Evolutionary conservation across 768 basidiomycete genomes (phyloP).

Genomic region (Coprinopsis sp.): DNA sequence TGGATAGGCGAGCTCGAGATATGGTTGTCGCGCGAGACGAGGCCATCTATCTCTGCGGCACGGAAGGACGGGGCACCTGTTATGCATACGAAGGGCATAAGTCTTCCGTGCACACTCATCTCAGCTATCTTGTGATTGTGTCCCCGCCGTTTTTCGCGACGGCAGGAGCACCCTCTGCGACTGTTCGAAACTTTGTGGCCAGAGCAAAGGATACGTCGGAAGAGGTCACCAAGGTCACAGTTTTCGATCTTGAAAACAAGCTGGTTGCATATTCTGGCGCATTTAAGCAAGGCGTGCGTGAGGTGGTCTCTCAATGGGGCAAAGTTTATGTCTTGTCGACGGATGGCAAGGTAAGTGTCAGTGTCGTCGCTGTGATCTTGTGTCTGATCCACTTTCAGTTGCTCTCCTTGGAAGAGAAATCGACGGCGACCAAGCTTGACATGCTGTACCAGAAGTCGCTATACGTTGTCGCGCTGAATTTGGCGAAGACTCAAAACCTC

Average conservation of each 20-base stretch:
- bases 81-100: conserved; percentile 92
- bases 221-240: conserved; percentile 74
- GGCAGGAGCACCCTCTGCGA: conserved; percentile 61
- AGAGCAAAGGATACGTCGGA: conserved; percentile 39
- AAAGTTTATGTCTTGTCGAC: conserved; percentile 74
- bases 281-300: conserved; percentile 78
- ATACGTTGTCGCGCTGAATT: conserved; percentile 75
- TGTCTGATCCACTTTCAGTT: conserved; percentile 38
- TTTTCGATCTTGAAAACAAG: conserved; percentile 92
- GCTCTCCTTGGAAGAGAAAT: conserved; percentile 65
- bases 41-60: conserved; percentile 82
- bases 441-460: conserved; percentile 76
- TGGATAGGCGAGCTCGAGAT: conserved; percentile 68
- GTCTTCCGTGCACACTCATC: conserved; percentile 67
- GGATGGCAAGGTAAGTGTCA: conserved; percentile 61
- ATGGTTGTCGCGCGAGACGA: conserved; percentile 89
- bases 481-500: conserved; percentile 77
- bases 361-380: background rate
- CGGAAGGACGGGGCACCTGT: conserved; percentile 77
- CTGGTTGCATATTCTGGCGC: conserved; percentile 79
- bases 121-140: conserved; percentile 86
- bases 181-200: conserved; percentile 70
- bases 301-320: conserved; percentile 79
- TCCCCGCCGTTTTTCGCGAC: conserved; percentile 78
- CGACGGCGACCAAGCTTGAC: conserved; percentile 80